Percentiles rank a stretch among this genome's conserved stretches.
Conservation (phyloP, 345 rosid genomes). For the Theobroma cacao region DNA sequence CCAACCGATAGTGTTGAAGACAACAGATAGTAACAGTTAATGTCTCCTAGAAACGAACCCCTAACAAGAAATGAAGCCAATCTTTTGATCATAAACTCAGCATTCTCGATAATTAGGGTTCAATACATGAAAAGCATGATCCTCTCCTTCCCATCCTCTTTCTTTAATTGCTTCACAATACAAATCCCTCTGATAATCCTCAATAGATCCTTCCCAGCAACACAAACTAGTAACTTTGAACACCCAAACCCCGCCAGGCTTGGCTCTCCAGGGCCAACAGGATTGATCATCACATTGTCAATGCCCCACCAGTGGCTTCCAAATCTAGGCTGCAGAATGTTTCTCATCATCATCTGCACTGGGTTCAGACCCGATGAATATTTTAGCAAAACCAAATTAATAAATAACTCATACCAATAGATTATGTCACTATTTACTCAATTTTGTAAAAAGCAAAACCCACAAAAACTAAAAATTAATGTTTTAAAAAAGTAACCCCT, state of each 20-base stretch:
- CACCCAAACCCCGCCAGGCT: slow-evolving; percentile 28
- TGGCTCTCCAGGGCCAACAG: slow-evolving; percentile 23
- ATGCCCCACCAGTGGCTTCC: slow-evolving; percentile 27
- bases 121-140: slow-evolving; percentile 31
- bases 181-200: slow-evolving; percentile 31
- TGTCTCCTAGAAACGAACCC: too few species aligned
- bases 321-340: too few species aligned
- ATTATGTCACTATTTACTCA: too few species aligned
- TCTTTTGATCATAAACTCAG: slow-evolving; percentile 16
- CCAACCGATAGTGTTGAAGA: too few species aligned
- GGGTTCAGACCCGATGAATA: too few species aligned
- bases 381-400: too few species aligned
- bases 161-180: slow-evolving; percentile 21
- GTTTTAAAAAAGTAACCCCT: too few species aligned
- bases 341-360: too few species aligned
- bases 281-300: slow-evolving; percentile 26
- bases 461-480: too few species aligned
- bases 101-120: slow-evolving; percentile 16
- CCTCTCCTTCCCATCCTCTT: slow-evolving; percentile 38
- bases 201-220: slow-evolving; percentile 34
- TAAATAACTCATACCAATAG: too few species aligned
- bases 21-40: too few species aligned
- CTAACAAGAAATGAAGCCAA: slow-evolving; percentile 24
- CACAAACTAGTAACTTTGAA: slow-evolving; percentile 28
- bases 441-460: too few species aligned